Evolutionary conservation across 2,329 filamentous ascomycete species (phyloP), one percentile per base, ranked within the genome.

Genomic region (Cryoendolithus antarcticus): DNA sequence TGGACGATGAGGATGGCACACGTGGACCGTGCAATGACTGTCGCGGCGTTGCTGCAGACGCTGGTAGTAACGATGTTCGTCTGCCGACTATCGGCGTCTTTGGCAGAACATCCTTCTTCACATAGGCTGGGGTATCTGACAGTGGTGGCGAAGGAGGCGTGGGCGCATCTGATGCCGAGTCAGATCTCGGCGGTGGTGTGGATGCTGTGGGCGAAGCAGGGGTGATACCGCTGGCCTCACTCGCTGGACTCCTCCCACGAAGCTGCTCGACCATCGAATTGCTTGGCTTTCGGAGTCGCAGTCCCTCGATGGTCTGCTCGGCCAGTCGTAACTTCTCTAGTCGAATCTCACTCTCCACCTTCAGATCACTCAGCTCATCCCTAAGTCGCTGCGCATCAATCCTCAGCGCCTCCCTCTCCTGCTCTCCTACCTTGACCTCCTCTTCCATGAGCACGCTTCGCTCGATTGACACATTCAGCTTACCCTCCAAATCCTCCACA

Each of bases 391-490:
- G 91, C 7, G 82, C 77, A 54, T 96, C 88, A 52, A 98, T 95
- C 37, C 91, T 78, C 44, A 98, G 68, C 5, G 69, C 65, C 61
- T 98, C 91, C 55, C 91, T 77, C 62, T 98, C 91, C 62, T 93
- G 83, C 57, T 98, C 91, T 34, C 86, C 84, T 33, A 77, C 74
- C 63, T 82, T 89, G 55, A 96, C 82, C 61, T 96, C 91, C 60
- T 94, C 88, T 58, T 98, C 91, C 64, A 95, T 75, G 72, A 98
- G 77, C 19, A 98, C 91, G 7, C 74, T 79, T 39, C 89, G 74
- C 65, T 98, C 91, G 51, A 98, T 93, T 4, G 88, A 77, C 41
- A 93, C 76, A 59, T 95, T 96, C 63, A 91, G 95, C 63, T 96
- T 98, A 46, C 83, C 89, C 64, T 98, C 91, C 61, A 98, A 71